Percentiles rank a stretch among this genome's conserved stretches.
These are phyloP conservation scores for Vanderwaltozyma polyspora DNA, from an alignment of 805 yeast genomes.

Conservation along the genomic window DNA sequence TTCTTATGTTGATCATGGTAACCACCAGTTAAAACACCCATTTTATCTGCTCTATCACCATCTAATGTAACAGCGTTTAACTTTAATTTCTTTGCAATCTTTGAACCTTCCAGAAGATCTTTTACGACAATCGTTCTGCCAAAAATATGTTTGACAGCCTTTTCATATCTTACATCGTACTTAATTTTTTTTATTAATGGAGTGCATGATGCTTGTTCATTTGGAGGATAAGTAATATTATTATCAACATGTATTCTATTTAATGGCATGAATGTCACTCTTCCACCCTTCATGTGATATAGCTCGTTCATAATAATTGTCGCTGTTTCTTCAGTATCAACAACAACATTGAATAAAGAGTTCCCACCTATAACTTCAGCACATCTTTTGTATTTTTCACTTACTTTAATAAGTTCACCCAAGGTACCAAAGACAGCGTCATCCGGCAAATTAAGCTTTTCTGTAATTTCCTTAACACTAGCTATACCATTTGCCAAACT, in stretches of 20 bases:
- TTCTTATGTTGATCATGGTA: constrained; percentile 51
- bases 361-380: constrained; percentile 85
- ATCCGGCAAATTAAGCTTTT: constrained; percentile 40
- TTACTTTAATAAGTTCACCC: constrained; percentile 72
- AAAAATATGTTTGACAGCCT: constrained; percentile 70
- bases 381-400: constrained; percentile 73
- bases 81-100: constrained; percentile 47
- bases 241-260: constrained; percentile 43
- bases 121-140: constrained; percentile 71
- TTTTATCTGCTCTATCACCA: constrained; percentile 80
- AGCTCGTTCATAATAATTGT: constrained; percentile 67
- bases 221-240: constrained; percentile 45
- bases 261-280: constrained; percentile 86
- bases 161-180: constrained; percentile 42
- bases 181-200: constrained; percentile 71
- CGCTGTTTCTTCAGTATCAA: constrained; percentile 79
- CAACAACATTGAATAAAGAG: constrained; percentile 78
- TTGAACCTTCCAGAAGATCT: constrained; percentile 56
- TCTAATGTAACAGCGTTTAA: constrained; percentile 77
- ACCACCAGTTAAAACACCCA: constrained; percentile 85
- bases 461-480: constrained; percentile 54
- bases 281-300: constrained; percentile 56
- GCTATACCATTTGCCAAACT: constrained; percentile 57
- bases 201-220: constrained; percentile 38
- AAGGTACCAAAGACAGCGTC: constrained; percentile 71